Conservation (phyloP, 495 filamentous ascomycete species). For the Hypoxylon lenormandii region DNA sequence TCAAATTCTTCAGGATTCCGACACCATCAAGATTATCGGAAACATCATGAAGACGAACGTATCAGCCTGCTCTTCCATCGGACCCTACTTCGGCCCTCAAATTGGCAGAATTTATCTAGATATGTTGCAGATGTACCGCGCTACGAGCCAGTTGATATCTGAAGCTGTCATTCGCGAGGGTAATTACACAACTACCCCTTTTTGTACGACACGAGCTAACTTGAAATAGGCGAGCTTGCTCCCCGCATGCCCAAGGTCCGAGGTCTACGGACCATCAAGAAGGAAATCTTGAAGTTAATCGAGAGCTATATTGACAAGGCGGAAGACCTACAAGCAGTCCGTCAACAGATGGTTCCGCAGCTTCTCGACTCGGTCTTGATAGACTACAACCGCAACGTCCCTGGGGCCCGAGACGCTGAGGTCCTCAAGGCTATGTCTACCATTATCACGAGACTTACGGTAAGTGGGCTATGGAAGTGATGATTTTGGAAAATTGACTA, state of each 20-base stretch:
- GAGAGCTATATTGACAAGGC: slow-evolving; percentile 98
- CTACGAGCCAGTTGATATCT: slow-evolving; percentile 94
- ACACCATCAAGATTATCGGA: slow-evolving; percentile 96
- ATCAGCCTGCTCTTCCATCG: slow-evolving; percentile 93
- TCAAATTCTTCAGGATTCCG: slow-evolving; percentile 82
- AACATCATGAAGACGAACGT: slow-evolving; percentile 99
- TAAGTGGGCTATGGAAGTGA: slow-evolving; percentile 64
- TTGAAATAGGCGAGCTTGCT: slow-evolving; percentile 78
- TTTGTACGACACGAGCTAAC: slow-evolving; percentile 40
- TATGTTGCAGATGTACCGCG: slow-evolving; percentile 98
- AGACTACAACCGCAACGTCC: slow-evolving; percentile 97
- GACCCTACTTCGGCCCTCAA: slow-evolving; percentile 98
- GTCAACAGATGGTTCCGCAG: slow-evolving; percentile 91
- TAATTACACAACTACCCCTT: slow-evolving; percentile 54
- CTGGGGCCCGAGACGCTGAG: slow-evolving; percentile 94
- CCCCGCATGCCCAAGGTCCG: slow-evolving; percentile 97
- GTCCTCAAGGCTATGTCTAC: slow-evolving; percentile 97
- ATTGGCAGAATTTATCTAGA: slow-evolving; percentile 97
- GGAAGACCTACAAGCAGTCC: slow-evolving; percentile 92
- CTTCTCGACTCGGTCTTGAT: slow-evolving; percentile 94
- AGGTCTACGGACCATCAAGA: slow-evolving; percentile 96
- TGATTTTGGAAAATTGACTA: slow-evolving; percentile 27
- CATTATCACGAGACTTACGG: slow-evolving; percentile 93
- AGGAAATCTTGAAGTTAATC: slow-evolving; percentile 98
- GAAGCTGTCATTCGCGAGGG: slow-evolving; percentile 88